phyloP scores from a whole-genome alignment of 495 filamentous ascomycete species.

The Schizothecium vesticola region DNA sequence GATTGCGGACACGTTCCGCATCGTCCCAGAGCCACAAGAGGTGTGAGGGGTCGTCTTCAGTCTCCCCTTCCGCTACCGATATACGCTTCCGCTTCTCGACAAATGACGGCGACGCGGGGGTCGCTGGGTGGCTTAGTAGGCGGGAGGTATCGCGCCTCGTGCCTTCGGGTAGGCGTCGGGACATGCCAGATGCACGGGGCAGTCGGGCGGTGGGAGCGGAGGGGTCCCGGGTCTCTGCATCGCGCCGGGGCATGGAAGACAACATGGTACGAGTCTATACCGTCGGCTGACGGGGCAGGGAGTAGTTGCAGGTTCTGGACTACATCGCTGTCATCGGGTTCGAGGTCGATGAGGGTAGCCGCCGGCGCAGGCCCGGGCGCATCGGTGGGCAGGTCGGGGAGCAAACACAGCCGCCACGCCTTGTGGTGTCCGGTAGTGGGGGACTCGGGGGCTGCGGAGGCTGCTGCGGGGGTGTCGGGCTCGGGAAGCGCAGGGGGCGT shows the following conservation, averaged over 20 bases:
- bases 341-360: neutral
- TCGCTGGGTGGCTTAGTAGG: neutral
- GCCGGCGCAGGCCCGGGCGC: neutral
- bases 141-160: neutral
- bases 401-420: neutral
- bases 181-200: neutral
- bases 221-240: neutral
- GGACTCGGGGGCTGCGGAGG: neutral
- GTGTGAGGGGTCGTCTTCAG: too few relatives aligned
- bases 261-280: neutral
- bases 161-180: neutral
- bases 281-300: neutral
- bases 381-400: neutral
- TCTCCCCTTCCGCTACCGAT: too few relatives aligned
- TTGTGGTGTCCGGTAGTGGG: neutral
- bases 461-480: neutral
- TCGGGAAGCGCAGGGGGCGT: neutral
- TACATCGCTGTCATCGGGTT: neutral
- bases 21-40: too few relatives aligned
- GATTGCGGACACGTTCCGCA: too few relatives aligned
- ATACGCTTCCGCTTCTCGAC: too few relatives aligned
- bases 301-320: neutral
- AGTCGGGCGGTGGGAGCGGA: too few relatives aligned
- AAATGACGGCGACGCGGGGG: too few relatives aligned
- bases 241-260: neutral